Base-by-base conservation (phyloP, 805 yeast genomes). In the Wickerhamiella kazuoi region DNA sequence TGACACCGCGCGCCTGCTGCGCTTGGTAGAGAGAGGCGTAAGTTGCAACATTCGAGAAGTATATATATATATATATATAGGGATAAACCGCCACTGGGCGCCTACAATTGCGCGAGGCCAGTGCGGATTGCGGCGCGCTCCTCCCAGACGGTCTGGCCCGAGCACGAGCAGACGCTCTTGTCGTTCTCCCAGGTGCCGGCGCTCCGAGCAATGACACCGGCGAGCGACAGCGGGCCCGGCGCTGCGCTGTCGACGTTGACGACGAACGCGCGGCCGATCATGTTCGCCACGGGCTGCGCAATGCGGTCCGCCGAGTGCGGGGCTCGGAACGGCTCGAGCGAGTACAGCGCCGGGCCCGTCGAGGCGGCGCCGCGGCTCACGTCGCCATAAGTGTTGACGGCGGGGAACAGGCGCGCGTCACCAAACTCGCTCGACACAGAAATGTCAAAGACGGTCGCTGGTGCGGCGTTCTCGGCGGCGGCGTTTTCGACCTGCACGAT, bases 141-240 rank as follows among this genome's bases (percentile, higher is more conserved):
- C 55, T 90, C 84, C 97, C 98, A 87, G 20, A 87, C 73, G 0
- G 94, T 81, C 65, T 84, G 83, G 15, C 98, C 98, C 14, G 87
- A 76, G 58, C 97, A 90, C 26, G 87, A 76, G 59, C 98, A 87
- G 2, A 87, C 93, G 43, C 75, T 75, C 60, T 87, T 87, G 49
- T 79, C 81, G 59, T 90, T 90, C 54, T 87, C 94, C 96, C 97
- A 90, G 20, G 75, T 80, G 14, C 98, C 98, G 1, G 98, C 97
- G 50, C 93, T 79, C 52, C 97, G 70, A 1, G 97, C 97, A 53
- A 90, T 73, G 19, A 87, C 94, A 23, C 98, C 97, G 37, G 76
- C 76, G 8, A 80, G 59, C 41, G 6, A 46, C 48, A 18, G 13
- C 3, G 11, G n/a, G 35, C 17, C 4, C 26, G 34, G 16, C 41